phyloP scores from a whole-genome alignment of 2,329 filamentous ascomycete species.

The Emericellopsis cladophorae region DNA sequence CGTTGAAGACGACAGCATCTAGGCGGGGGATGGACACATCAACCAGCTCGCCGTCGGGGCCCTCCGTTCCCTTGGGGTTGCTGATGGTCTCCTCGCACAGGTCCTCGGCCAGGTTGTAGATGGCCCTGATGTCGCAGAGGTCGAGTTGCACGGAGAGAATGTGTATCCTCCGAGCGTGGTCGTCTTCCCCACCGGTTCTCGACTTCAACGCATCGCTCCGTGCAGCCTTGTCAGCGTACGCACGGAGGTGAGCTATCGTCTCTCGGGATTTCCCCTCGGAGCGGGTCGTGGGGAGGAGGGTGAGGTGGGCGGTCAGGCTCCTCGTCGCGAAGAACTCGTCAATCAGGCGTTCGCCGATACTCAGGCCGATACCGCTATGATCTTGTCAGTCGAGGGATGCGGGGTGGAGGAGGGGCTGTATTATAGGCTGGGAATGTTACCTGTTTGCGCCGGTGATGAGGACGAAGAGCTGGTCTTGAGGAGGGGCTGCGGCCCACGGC shows the following conservation, averaged over 20 bases:
- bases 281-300: constrained; percentile 76
- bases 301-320: constrained; percentile 54
- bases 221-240: constrained; percentile 37
- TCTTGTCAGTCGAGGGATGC: not conserved
- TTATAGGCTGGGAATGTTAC: constrained; percentile 28
- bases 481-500: constrained; percentile 22
- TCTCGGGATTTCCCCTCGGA: constrained; percentile 60
- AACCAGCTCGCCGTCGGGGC: constrained; percentile 11
- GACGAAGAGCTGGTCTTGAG: constrained; percentile 42
- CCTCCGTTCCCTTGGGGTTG: constrained; percentile 26
- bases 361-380: constrained; percentile 71
- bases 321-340: constrained; percentile 73
- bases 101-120: constrained; percentile 34
- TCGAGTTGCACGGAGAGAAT: constrained; percentile 46
- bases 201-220: constrained; percentile 21
- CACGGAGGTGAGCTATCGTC: constrained; percentile 52
- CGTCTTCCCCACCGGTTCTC: constrained; percentile 16
- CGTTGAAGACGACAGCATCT: constrained; percentile 74
- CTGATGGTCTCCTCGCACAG: constrained; percentile 30
- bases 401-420: not conserved
- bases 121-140: constrained; percentile 41
- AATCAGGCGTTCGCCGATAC: constrained; percentile 72
- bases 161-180: constrained; percentile 38
- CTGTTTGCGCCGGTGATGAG: constrained; percentile 81
- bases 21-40: constrained; percentile 52